Conservation (phyloP, 148 eudicot genomes). For the Rhododendron simsii region DNA sequence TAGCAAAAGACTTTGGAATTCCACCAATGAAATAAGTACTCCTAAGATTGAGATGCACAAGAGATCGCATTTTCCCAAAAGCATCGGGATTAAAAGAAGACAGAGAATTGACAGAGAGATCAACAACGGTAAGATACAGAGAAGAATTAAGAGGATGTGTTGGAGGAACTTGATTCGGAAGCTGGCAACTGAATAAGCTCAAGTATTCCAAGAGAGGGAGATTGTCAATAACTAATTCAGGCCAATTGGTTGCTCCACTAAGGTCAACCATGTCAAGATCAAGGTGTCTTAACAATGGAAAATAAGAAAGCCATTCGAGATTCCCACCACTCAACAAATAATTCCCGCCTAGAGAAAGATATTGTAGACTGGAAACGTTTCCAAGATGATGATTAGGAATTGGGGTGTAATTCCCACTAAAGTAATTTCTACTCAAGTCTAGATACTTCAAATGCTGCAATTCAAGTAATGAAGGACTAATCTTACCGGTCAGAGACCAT, state of each 20-base stretch:
- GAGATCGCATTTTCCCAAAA: background rate
- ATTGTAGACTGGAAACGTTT: background rate
- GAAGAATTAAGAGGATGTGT: constrained; percentile 13
- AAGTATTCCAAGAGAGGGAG: background rate
- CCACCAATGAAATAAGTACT: background rate
- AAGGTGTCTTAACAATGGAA: background rate
- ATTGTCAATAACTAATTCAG: background rate
- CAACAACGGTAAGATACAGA: background rate
- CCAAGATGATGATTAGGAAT: background rate
- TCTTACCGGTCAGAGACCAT: background rate
- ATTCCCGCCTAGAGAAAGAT: background rate
- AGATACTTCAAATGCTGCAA: no score
- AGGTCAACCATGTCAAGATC: background rate
- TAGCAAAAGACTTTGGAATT: background rate
- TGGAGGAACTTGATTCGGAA: background rate
- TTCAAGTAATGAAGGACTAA: no score
- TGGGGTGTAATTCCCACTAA: background rate
- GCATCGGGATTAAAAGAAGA: constrained; percentile 3
- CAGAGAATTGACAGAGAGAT: constrained; percentile 2
- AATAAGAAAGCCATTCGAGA: constrained; percentile 1
- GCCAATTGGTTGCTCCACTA: background rate
- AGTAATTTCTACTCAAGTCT: no score
- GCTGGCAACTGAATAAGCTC: rapidly evolving
- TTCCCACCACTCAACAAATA: background rate
- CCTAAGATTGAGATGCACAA: constrained; percentile 12